Evolutionary conservation across 1,284 basidiomycete species (phyloP).

Genomic region (Lignosus rhinocerotis): DNA sequence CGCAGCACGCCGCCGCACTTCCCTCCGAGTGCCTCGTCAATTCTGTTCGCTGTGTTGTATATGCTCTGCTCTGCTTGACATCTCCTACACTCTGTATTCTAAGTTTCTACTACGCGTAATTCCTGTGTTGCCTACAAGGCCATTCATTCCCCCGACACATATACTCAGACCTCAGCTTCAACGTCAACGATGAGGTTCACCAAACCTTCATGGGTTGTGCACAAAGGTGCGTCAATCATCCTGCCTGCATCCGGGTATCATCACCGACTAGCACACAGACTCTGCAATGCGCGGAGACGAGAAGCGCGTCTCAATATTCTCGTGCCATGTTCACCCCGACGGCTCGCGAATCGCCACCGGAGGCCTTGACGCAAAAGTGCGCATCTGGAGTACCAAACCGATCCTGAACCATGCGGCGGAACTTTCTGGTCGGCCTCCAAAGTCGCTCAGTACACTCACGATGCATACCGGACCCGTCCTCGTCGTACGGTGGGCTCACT

Average conservation of each 20-base stretch:
- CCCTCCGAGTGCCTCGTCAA: not conserved
- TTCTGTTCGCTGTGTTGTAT: not conserved
- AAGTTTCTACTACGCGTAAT: not conserved
- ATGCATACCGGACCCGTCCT: slow-evolving; percentile 96
- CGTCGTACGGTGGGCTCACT: slow-evolving; percentile 94
- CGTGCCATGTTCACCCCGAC: slow-evolving; percentile 93
- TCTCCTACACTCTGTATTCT: not conserved
- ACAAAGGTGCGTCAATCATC: slow-evolving; percentile 46
- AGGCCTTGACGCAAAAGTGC: slow-evolving; percentile 92
- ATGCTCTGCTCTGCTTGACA: not conserved
- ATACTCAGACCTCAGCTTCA: no score
- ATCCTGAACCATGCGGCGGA: slow-evolving; percentile 80
- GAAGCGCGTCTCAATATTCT: slow-evolving; percentile 88
- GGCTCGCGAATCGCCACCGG: slow-evolving; percentile 95
- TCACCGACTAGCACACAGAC: slow-evolving; percentile 13
- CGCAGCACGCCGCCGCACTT: no score
- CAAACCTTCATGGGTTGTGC: slow-evolving; percentile 76
- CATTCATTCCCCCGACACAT: no score
- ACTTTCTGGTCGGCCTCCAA: slow-evolving; percentile 75
- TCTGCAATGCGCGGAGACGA: slow-evolving; percentile 32
- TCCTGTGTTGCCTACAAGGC: no score
- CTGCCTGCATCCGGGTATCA: not conserved
- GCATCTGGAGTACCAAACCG: slow-evolving; percentile 96
- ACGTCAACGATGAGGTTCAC: slow-evolving; percentile 62
- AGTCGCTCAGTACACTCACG: slow-evolving; percentile 86